Evolutionary conservation across 257 asterid species (phyloP), one percentile per base, ranked within the genome.

Genomic region (Solanum commersonii): DNA sequence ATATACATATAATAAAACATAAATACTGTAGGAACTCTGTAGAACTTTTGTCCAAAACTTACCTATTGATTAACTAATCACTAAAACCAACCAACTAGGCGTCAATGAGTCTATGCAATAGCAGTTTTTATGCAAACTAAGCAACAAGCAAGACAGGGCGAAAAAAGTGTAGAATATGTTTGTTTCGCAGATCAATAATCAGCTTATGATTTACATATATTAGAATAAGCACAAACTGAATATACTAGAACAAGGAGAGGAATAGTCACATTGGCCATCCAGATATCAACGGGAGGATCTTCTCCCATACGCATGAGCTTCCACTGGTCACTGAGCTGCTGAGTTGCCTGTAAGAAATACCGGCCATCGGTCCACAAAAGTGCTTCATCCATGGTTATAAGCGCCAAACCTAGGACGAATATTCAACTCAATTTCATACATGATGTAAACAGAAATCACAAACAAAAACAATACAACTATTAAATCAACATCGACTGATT

Each of bases 321-420:
- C 99, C 99, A 97, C 89, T 92, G 94, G 77, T 90, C 89, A 82
- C 95, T 90, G 71, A 97, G 99, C 92, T 97, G 95, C 35, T 93
- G 94, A 68, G 91, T 88, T 82, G 99, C 99, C 92, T 97, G 99
- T 89, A 97, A 91, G 91, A 97, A 97, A 90, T 97, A 96, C 33
- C 98, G 90, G 20, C 98, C 99, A 88, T 97, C 99, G 42, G 99
- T 97, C 99, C 99, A 96, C 16, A 97, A 93, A 60, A 95, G 92
- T 31, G 99, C 98, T 91, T 95, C 96, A 29, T 94, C 93, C 84
- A 90, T 92, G 13, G 97, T 96, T 87, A 97, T 88, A 71, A 97
- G 94, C 56, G 98, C 98, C 95, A 97, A 92, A 83, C 99, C 99
- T 97, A 78, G 23, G 35, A 6, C 44, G 23, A 38, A 78, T 25